Base-by-base conservation (phyloP, 2,329 filamentous ascomycete species). In the Botryotinia calthae region DNA sequence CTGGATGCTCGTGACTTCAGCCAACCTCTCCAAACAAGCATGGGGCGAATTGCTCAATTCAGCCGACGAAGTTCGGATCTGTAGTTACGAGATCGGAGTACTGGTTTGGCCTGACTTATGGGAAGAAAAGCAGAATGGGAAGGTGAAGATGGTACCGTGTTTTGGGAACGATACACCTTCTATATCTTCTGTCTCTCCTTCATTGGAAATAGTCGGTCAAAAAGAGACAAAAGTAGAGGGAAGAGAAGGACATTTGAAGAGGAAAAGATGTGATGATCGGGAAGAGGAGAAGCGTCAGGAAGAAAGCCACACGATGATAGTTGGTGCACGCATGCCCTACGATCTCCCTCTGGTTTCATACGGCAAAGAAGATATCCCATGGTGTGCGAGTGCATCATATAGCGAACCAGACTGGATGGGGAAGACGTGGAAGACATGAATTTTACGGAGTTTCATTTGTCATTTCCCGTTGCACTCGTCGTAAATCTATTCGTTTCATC, bases 1-100 rank as follows among this genome's bases (percentile, higher is more conserved):
- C 79, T 97, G 94, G 95, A 93, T 93, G 2, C 85, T 97, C 75
- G 81, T 97, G 2, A 97, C 93, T 0, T 96, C 93, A n/a, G 94
- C 94, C n/a, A 97, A 97, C 77, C 81, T 97, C 3, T 96, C 93
- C 2, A 95, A 91, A 74, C 94, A 97, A 82, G 94, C 94, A 0
- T 97, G 94, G 95, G 94, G 94, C 1, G 89, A 91, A 54, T 84
- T 87, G 4, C 81, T 80, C 1, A 88, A 87, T 74, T 18, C 84
- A 4, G 83, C 85, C 0, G 88, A 88, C 0, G 87, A 93, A 77
- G 83, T 94, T 44, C 87, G 90, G 51, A 88, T 97, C 42, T 90
- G 91, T 73, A 96, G 93, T 44, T 97, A 91, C 84, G 94, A 97
- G 81, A 87, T 93, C 46, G 94, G 94, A 0, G 93, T 97, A 1